phyloP scores from a whole-genome alignment of 2,329 filamentous ascomycete species.

The Botrytis fabae region DNA sequence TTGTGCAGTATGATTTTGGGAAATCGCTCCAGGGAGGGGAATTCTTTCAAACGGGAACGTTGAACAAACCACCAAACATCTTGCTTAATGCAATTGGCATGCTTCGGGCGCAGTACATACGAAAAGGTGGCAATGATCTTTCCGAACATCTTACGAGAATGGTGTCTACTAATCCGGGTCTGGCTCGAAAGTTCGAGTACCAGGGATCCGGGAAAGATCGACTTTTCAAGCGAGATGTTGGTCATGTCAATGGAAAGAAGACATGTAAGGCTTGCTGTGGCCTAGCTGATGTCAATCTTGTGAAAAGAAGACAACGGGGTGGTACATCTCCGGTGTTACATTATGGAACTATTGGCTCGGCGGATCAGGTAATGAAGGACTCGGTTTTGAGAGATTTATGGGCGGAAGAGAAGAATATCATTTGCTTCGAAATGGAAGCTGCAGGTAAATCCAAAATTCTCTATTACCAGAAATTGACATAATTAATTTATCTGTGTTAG shows the following conservation, averaged over 20 bases:
- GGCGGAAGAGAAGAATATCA: constrained; percentile 11
- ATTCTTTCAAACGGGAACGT: constrained; percentile 2
- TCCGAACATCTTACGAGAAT: constrained; percentile 3
- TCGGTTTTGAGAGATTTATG: constrained; percentile 8
- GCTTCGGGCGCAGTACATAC: neutral
- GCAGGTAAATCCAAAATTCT: constrained; percentile 14
- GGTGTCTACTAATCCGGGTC: neutral
- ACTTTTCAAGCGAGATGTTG: constrained; percentile 35
- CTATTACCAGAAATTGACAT: neutral
- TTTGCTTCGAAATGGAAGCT: constrained; percentile 26
- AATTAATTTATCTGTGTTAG: neutral
- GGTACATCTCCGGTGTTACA: constrained; percentile 43
- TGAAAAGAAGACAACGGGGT: neutral
- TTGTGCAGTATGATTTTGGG: constrained; percentile 38
- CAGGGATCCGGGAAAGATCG: constrained; percentile 32
- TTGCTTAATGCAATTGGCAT: constrained; percentile 12
- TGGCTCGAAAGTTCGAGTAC: constrained; percentile 18
- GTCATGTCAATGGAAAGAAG: constrained; percentile 25
- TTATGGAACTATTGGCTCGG: constrained; percentile 22
- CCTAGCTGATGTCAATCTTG: constrained; percentile 7
- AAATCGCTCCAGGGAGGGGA: constrained; percentile 21
- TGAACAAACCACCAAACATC: constrained; percentile 14
- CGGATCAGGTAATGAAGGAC: constrained; percentile 24
- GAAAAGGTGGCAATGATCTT: constrained; percentile 1
- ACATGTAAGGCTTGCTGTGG: constrained; percentile 14